Evolutionary conservation across 2,329 filamentous ascomycete genomes (phyloP).

Genomic region (Botrytis aclada): DNA sequence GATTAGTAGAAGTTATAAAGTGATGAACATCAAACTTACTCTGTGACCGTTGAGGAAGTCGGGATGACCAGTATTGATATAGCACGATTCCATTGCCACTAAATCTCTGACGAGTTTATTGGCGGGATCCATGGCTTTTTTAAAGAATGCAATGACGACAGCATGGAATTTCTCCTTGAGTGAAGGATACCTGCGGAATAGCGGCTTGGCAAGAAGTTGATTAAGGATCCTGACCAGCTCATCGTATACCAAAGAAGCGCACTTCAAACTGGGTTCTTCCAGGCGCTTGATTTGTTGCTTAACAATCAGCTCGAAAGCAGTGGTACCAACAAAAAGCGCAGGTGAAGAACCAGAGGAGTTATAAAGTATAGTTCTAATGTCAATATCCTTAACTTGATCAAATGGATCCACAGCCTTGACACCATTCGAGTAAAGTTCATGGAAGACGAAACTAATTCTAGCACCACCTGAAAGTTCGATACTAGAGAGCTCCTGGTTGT

Average conservation of each 20-base stretch:
- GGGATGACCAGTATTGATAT: constrained; percentile 97
- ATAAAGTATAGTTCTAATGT: constrained; percentile 95
- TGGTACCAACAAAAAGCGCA: constrained; percentile 93
- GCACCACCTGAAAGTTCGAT: constrained; percentile 93
- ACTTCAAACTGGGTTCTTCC: constrained; percentile 95
- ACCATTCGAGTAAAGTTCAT: constrained; percentile 96
- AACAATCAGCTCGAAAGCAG: constrained; percentile 96
- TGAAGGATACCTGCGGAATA: constrained; percentile 89
- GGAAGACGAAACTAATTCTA: constrained; percentile 98
- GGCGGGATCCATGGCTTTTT: constrained; percentile 96
- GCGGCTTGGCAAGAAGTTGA: constrained; percentile 80
- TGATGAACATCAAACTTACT: constrained; percentile 42
- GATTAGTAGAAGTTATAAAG: constrained; percentile 29
- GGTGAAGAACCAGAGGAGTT: constrained; percentile 99
- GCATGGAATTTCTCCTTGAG: constrained; percentile 96
- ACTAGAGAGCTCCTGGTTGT: constrained; percentile 93
- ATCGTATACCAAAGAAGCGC: constrained; percentile 94
- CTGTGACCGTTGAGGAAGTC: constrained; percentile 96
- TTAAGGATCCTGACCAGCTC: constrained; percentile 93
- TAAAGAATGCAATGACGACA: constrained; percentile 93
- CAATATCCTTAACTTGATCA: constrained; percentile 93
- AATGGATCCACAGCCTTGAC: constrained; percentile 98
- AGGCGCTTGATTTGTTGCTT: constrained; percentile 97
- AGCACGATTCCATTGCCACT: constrained; percentile 92
- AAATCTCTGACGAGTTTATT: constrained; percentile 95